Percentiles rank a stretch among this genome's conserved stretches.
Conservation (phyloP, 1,284 basidiomycete genomes). For the Flammula alnicola region DNA sequence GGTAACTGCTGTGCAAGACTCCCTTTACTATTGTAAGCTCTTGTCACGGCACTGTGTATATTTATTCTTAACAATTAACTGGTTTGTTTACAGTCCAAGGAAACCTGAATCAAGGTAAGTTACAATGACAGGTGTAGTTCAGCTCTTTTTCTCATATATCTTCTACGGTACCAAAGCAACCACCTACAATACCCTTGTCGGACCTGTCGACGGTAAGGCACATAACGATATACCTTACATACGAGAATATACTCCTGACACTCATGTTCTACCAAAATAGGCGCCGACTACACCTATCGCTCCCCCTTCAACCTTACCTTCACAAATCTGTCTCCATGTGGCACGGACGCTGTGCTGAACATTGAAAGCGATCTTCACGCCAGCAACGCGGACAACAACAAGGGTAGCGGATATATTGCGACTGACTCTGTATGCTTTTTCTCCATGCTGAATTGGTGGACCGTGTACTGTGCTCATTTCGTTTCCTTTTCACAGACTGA, state of each 20-base stretch:
- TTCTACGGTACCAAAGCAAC: conserved; percentile 10
- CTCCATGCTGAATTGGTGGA: no score
- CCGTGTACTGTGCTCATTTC: no score
- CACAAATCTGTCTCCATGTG: conserved; percentile 28
- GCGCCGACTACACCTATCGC: conserved; percentile 27
- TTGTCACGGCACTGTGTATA: conserved; percentile 1
- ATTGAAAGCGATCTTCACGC: conserved; percentile 26
- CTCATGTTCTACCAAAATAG: no score
- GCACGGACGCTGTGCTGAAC: conserved; percentile 29
- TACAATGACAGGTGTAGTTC: no score
- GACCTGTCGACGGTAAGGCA: conserved; percentile 22
- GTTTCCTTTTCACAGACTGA: no score
- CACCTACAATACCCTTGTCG: conserved; percentile 22
- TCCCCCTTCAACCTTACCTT: conserved; percentile 30
- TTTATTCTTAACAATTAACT: neutral
- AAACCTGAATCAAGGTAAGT: conserved; percentile 22
- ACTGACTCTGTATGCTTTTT: conserved; percentile 25
- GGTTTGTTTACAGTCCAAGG: conserved; percentile 24
- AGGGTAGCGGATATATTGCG: conserved; percentile 28
- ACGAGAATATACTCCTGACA: neutral
- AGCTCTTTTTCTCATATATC: no score
- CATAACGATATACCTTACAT: neutral
- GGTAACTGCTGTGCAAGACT: conserved; percentile 25
- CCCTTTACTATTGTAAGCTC: conserved; percentile 27
- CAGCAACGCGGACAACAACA: conserved; percentile 26